These are phyloP conservation scores for Santalum album DNA, from an alignment of 164 flowering plant genomes.

Conservation along the genomic window DNA sequence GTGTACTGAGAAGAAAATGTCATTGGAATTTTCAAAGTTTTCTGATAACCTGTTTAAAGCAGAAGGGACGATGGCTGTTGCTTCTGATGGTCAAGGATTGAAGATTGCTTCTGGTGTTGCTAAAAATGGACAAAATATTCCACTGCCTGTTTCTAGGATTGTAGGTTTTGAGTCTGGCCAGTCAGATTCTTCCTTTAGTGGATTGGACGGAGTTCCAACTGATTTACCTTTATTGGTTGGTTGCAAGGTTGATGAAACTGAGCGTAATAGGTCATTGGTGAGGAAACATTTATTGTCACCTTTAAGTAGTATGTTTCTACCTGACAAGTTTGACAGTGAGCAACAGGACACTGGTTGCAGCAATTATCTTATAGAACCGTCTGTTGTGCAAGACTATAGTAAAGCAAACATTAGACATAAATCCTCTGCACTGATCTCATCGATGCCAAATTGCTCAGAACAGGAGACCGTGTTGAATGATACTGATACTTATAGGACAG, in stretches of 20 bases:
- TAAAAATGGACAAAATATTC: constrained; percentile 27
- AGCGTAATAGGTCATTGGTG: constrained; percentile 32
- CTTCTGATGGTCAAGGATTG: constrained; percentile 23
- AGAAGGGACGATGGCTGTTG: constrained; percentile 19
- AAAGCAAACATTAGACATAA: constrained; percentile 47
- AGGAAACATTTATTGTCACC: constrained; percentile 77
- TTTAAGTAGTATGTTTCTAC: constrained; percentile 34
- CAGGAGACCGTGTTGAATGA: constrained; percentile 16
- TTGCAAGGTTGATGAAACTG: constrained; percentile 18
- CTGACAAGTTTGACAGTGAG: constrained; percentile 37
- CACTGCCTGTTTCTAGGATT: constrained; percentile 52
- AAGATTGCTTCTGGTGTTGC: constrained; percentile 23
- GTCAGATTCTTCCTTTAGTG: constrained; percentile 17
- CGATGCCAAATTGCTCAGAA: constrained; percentile 27
- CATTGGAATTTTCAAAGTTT: constrained; percentile 23
- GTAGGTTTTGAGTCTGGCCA: constrained; percentile 56
- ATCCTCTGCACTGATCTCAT: constrained; percentile 15
- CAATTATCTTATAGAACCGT: constrained; percentile 10
- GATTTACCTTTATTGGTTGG: constrained; percentile 16
- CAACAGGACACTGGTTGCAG: constrained; percentile 32
- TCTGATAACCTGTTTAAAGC: constrained; percentile 16
- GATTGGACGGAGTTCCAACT: constrained; percentile 10
- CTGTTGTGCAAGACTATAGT: constrained; percentile 35
- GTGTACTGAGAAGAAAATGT: constrained; percentile 29
- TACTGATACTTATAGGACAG: constrained; percentile 6